phyloP scores from a whole-genome alignment of 108 stramenopile genomes.

The Fragilaria crotonensis region DNA sequence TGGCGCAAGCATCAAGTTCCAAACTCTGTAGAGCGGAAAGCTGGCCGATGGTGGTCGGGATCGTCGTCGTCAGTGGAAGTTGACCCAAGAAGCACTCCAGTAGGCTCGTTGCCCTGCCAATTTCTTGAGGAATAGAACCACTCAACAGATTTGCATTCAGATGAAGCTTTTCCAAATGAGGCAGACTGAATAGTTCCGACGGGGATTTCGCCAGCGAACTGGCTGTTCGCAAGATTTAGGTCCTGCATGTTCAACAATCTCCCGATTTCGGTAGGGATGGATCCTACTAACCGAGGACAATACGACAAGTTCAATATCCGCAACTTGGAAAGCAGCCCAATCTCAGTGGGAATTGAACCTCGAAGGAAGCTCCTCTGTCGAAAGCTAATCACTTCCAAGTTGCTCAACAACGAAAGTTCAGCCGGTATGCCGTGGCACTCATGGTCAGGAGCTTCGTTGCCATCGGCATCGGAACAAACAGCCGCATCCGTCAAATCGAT shows the following conservation, averaged over 20 bases:
- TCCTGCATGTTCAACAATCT: slow-evolving; percentile 26
- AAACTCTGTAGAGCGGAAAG: slow-evolving; percentile 30
- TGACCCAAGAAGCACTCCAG: slow-evolving; percentile 39
- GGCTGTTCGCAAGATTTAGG: slow-evolving; percentile 33
- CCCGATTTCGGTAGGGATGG: slow-evolving; percentile 54
- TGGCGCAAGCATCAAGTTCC: slow-evolving; percentile 23
- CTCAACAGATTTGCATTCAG: slow-evolving; percentile 24
- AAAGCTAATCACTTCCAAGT: slow-evolving; percentile 20
- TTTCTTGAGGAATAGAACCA: slow-evolving; percentile 38
- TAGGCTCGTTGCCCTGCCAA: slow-evolving; percentile 42
- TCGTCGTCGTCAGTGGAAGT: slow-evolving; percentile 11
- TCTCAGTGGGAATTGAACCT: slow-evolving; percentile 41
- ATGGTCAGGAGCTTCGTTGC: slow-evolving; percentile 10
- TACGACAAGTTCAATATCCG: slow-evolving; percentile 26
- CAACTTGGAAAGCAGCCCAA: slow-evolving; percentile 41
- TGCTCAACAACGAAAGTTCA: slow-evolving; percentile 20
- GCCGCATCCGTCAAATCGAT: slow-evolving; percentile 36
- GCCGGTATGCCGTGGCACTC: slow-evolving; percentile 38
- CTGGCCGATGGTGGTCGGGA: slow-evolving; percentile 42
- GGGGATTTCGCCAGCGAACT: slow-evolving; percentile 49
- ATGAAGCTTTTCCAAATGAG: slow-evolving; percentile 23
- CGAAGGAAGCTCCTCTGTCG: slow-evolving; percentile 26
- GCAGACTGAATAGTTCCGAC: slow-evolving; percentile 29
- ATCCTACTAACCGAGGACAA: slow-evolving; percentile 29
- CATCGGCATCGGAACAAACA: slow-evolving; percentile 26